Base-by-base conservation (phyloP, 2,329 filamentous ascomycete species). In the Zarea fungicola region DNA sequence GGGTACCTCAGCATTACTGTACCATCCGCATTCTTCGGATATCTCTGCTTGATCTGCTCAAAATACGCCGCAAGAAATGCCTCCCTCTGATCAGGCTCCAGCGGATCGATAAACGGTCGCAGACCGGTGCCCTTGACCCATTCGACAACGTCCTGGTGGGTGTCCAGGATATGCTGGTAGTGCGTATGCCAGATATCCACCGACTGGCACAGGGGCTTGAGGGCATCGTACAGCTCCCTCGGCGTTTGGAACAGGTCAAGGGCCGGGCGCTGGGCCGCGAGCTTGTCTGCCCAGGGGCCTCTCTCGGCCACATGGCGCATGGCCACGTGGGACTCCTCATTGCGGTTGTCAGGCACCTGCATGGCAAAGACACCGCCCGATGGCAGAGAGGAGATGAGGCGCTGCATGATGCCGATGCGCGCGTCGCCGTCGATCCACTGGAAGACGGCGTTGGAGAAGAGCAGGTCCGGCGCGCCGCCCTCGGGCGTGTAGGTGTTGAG, bases 101-200 rank as follows among this genome's bases (percentile, higher is more conserved):
- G 63, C 4, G 68, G 64, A 39, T 80, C 68, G 47, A 83, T 45
- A 55, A 71, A 83, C 0, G 80, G 80, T 54, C 71, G 67, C 54
- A 83, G 58, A 0, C 77, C 80, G 0, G 77, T 80, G 0, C 76
- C 75, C 54, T 73, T 75, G 3, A 83, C 74, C 80, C 80, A 83
- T 59, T 81, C 78, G 6, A 82, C 73, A 35, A 83, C 75, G 1
- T 67, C 73, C 11, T 61, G 53, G 18, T 75, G 75, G 19, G 65
- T 68, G 3, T 69, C 64, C 49, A 83, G 58, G 1, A 71, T 60
- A 58, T 83, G 79, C 22, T 73, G 63, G 53, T 83, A 83, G 34
- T 62, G 59, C 1, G 76, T 77, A 36, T 74, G 69, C 75, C 78
- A 83, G 1, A 82, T 59, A 53, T 79, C 65, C 3, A 83, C 65